phyloP scores from a whole-genome alignment of 768 basidiomycete species.

The Trametes elegans region DNA sequence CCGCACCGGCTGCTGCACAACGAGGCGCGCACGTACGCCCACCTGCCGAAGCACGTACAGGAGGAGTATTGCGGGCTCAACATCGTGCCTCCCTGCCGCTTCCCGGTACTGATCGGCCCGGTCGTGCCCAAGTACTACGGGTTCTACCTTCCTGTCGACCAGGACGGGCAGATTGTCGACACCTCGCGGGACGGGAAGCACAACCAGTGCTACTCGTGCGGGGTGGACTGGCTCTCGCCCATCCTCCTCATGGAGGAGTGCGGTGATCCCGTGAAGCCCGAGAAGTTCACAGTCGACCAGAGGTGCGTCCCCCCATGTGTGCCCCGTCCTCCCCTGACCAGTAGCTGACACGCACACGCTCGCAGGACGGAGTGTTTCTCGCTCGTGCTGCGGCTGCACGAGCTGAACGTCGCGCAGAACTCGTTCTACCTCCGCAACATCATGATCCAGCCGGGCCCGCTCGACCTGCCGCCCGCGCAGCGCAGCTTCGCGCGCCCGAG shows the following conservation, averaged over 20 bases:
- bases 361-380: constrained; percentile 30
- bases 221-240: constrained; percentile 29
- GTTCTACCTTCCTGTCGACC: constrained; percentile 41
- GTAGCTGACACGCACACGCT: neutral
- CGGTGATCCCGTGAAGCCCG: constrained; percentile 34
- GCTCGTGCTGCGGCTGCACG: constrained; percentile 41
- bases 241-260: constrained; percentile 50
- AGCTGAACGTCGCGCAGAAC: constrained; percentile 37
- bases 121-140: constrained; percentile 66
- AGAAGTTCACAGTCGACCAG: constrained; percentile 22
- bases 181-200: constrained; percentile 9
- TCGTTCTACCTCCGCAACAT: constrained; percentile 45
- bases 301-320: constrained; percentile 11
- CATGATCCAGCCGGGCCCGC: constrained; percentile 42
- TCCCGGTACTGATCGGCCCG: constrained; percentile 47
- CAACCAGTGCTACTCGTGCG: constrained; percentile 16
- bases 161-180: constrained; percentile 1
- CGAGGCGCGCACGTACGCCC: constrained; percentile 46
- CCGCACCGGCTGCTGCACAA: constrained; percentile 24
- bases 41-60: constrained; percentile 44
- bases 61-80: constrained; percentile 52
- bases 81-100: constrained; percentile 38
- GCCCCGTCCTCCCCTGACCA: neutral
- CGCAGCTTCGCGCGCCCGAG: constrained; percentile 32
- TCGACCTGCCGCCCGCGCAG: constrained; percentile 30